Conservation (phyloP, 225 moss, liverwort and hornwort species). For the Bryum argenteum region DNA sequence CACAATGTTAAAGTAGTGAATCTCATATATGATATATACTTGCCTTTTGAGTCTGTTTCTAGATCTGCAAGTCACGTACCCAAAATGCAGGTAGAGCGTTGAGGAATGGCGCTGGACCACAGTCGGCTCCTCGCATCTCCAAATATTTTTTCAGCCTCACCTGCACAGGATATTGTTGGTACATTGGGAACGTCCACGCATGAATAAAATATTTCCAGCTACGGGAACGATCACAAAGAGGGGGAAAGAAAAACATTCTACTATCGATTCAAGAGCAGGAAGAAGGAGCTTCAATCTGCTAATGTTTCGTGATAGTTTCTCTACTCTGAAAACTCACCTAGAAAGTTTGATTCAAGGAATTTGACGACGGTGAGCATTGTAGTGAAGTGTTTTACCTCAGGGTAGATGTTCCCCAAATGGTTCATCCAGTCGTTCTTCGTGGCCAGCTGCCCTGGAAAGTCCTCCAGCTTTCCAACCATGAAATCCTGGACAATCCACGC, state of each 20-base stretch:
- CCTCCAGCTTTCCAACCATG: slow-evolving; percentile 67
- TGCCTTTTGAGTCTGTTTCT: background rate
- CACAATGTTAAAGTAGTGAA: background rate
- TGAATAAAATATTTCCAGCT: too few relatives aligned
- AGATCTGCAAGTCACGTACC: slow-evolving; percentile 47
- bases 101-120: slow-evolving; percentile 67
- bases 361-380: too few relatives aligned
- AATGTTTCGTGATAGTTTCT: too few relatives aligned
- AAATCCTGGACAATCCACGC: slow-evolving; percentile 57
- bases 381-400: slow-evolving; percentile 52
- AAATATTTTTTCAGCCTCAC: slow-evolving; percentile 83
- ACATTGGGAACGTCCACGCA: too few relatives aligned
- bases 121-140: slow-evolving; percentile 95
- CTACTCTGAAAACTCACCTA: too few relatives aligned
- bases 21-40: background rate
- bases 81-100: slow-evolving; percentile 85
- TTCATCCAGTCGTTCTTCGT: slow-evolving; percentile 76
- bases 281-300: too few relatives aligned
- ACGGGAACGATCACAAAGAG: too few relatives aligned
- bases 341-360: too few relatives aligned
- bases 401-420: slow-evolving; percentile 83
- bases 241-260: too few relatives aligned
- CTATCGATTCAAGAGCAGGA: too few relatives aligned
- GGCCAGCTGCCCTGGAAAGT: slow-evolving; percentile 51
- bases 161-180: slow-evolving; percentile 4